These are phyloP conservation scores for Leishmania martiniquensis DNA, from an alignment of 208 protist genomes.

Conservation along the genomic window DNA sequence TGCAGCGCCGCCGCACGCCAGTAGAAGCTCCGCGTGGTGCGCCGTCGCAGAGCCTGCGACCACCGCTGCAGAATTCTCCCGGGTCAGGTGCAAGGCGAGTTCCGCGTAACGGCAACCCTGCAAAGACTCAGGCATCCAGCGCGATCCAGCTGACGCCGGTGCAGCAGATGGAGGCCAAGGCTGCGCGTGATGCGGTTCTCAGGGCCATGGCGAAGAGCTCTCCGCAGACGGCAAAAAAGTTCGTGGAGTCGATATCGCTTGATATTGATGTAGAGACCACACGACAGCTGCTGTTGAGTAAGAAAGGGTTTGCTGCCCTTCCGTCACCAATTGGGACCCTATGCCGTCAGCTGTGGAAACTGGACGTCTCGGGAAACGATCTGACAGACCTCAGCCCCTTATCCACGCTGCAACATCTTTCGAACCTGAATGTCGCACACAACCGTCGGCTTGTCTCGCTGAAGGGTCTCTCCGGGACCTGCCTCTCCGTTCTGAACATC, in stretches of 20 bases:
- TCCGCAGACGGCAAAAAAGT: constrained; percentile 25
- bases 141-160: constrained; percentile 11
- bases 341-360: constrained; percentile 60
- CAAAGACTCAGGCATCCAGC: neutral
- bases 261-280: constrained; percentile 76
- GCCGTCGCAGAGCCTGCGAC: neutral
- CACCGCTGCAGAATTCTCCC: neutral
- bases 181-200: constrained; percentile 20
- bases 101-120: neutral
- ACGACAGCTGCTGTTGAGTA: constrained; percentile 50
- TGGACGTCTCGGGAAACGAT: constrained; percentile 73
- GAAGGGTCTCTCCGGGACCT: constrained; percentile 39
- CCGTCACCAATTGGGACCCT: constrained; percentile 54
- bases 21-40: neutral
- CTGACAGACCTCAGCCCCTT: constrained; percentile 55
- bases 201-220: constrained; percentile 6
- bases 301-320: constrained; percentile 47
- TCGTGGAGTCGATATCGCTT: constrained; percentile 74
- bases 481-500: constrained; percentile 67
- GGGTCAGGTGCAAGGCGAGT: neutral
- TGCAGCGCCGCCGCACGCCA: neutral
- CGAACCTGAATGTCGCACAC: constrained; percentile 64
- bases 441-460: constrained; percentile 55
- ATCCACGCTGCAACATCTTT: constrained; percentile 52
- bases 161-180: constrained; percentile 31